Conservation (phyloP, 2,329 filamentous ascomycete genomes). For the Sclerotinia minor region DNA sequence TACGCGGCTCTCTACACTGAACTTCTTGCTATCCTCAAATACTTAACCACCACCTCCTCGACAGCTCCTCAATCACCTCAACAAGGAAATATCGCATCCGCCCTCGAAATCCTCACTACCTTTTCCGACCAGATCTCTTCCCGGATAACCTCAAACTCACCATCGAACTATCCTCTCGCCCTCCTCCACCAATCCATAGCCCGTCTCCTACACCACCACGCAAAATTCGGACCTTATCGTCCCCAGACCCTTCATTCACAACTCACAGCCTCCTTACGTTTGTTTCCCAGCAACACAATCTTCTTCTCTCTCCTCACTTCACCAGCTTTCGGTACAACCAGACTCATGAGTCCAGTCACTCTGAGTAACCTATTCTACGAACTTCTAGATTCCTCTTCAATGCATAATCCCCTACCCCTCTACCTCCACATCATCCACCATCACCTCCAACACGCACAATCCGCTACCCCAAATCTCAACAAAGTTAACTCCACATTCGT, state of each 20-base stretch:
- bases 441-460: slow-evolving; percentile 29
- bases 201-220: slow-evolving; percentile 64
- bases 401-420: slow-evolving; percentile 47
- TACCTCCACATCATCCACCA: slow-evolving; percentile 51
- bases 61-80: slow-evolving; percentile 48
- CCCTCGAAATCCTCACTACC: slow-evolving; percentile 46
- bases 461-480: slow-evolving; percentile 29
- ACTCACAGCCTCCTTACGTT: slow-evolving; percentile 58
- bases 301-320: slow-evolving; percentile 68
- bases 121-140: slow-evolving; percentile 49
- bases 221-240: slow-evolving; percentile 62
- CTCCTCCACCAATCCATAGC: slow-evolving; percentile 67
- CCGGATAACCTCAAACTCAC: slow-evolving; percentile 38
- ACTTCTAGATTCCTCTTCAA: slow-evolving; percentile 16
- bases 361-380: slow-evolving; percentile 4
- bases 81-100: slow-evolving; percentile 59
- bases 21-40: slow-evolving; percentile 64
- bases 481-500: not conserved
- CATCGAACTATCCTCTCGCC: slow-evolving; percentile 52
- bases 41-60: slow-evolving; percentile 49
- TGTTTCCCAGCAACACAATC: slow-evolving; percentile 74
- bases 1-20: slow-evolving; percentile 59
- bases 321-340: not conserved
- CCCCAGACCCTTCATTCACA: slow-evolving; percentile 64
- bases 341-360: slow-evolving; percentile 7